Percentiles rank a stretch among this genome's conserved stretches.
Evolutionary conservation across 805 yeast genomes (phyloP).

Genomic region (Saccharomycopsis fibuligera): DNA sequence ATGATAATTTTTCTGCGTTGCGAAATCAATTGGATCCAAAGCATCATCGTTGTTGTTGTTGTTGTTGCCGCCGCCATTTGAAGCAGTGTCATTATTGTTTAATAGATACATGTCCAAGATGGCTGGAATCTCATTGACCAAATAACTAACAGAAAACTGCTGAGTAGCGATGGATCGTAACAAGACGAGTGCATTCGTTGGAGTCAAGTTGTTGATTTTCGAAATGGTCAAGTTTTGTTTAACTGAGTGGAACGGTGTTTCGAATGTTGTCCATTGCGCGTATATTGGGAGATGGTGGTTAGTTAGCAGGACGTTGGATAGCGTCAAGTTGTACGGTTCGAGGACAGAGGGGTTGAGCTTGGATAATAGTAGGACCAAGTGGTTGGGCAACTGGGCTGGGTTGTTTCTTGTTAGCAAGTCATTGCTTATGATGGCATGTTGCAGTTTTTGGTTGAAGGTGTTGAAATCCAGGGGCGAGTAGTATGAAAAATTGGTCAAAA

Average conservation of each 20-base stretch:
- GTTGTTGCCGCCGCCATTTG: no score
- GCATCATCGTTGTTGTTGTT: neutral
- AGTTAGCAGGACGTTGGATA: neutral
- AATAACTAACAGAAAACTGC: conserved; percentile 1
- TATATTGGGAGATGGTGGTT: conserved; percentile 1
- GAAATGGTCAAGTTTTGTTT: neutral
- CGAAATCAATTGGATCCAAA: neutral
- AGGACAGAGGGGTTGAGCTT: neutral
- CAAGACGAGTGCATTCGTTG: conserved; percentile 5
- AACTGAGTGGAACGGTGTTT: neutral
- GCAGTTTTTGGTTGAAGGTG: neutral
- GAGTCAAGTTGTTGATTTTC: conserved; percentile 3
- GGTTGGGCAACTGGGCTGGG: neutral
- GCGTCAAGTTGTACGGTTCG: neutral
- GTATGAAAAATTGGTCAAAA: conserved; percentile 6
- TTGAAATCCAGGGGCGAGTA: neutral
- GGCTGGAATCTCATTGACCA: conserved; percentile 1
- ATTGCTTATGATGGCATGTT: neutral
- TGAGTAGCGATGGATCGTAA: neutral
- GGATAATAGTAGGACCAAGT: neutral
- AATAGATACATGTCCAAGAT: conserved; percentile 8
- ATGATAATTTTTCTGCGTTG: conserved; percentile 1
- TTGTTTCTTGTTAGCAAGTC: neutral
- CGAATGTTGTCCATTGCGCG: conserved; percentile 1
- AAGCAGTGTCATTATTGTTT: neutral